A percentile compares a stretch with the other conserved stretches of the same genome.
Conservation (phyloP, 345 rosid genomes). For the Bruguiera gymnorhiza region DNA sequence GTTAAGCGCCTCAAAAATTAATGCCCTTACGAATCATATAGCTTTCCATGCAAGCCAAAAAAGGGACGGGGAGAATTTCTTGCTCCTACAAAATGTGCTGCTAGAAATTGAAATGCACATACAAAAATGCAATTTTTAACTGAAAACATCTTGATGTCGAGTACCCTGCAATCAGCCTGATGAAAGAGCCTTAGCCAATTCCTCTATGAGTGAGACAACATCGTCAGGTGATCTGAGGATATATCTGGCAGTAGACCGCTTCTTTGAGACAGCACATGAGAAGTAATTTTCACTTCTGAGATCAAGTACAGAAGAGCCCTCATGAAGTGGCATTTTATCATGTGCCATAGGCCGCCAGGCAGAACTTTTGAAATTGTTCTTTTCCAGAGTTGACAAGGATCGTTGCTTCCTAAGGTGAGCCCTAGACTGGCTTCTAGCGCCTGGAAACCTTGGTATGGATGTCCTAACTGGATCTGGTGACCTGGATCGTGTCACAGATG, state of each 20-base stretch:
- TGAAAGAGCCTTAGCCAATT: conserved; percentile 24
- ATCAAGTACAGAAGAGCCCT: conserved; percentile 56
- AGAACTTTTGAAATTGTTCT: conserved; percentile 16
- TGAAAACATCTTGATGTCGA: too few relatives aligned
- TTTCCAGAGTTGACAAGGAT: conserved; percentile 37
- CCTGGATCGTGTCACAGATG: not conserved
- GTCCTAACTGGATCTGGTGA: conserved; percentile 17
- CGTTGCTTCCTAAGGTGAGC: conserved; percentile 39
- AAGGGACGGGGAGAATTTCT: not conserved
- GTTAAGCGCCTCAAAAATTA: not conserved
- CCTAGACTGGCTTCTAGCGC: conserved; percentile 18
- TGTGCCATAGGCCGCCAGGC: conserved; percentile 29
- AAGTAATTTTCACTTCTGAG: conserved; percentile 52
- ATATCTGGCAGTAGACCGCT: conserved; percentile 50
- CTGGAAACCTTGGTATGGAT: conserved; percentile 15
- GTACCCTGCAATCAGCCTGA: conserved; percentile 7
- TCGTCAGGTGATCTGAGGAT: conserved; percentile 41
- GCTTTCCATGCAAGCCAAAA: not conserved
- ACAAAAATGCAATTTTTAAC: too few relatives aligned
- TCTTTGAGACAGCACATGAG: conserved; percentile 51
- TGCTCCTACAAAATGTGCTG: too few relatives aligned
- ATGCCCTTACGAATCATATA: not conserved
- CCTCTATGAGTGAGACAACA: conserved; percentile 39
- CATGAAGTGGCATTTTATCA: conserved; percentile 31
- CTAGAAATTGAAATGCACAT: too few relatives aligned